Percentiles rank a stretch among this genome's conserved stretches.
phyloP scores from a whole-genome alignment of 805 yeast genomes.

The Wickerhamomyces tratensis region DNA sequence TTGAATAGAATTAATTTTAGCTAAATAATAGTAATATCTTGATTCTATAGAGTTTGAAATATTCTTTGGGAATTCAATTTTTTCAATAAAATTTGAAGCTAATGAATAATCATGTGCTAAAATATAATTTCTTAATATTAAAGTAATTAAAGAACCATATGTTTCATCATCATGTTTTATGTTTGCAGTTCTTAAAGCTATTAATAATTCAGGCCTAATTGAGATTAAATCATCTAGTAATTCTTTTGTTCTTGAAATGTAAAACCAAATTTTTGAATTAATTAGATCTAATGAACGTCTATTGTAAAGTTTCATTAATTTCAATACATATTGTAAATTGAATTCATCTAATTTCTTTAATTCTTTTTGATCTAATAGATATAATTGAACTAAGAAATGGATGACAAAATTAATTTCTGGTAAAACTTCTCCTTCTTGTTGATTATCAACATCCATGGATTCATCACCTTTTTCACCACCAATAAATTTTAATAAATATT shows the following conservation, averaged over 20 bases:
- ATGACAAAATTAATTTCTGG: conserved; percentile 79
- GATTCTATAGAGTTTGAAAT: conserved; percentile 86
- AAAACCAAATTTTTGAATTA: conserved; percentile 90
- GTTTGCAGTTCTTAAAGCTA: conserved; percentile 77
- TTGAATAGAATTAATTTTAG: conserved; percentile 87
- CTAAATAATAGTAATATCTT: conserved; percentile 82
- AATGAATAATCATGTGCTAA: conserved; percentile 72
- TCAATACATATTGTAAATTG: conserved; percentile 40
- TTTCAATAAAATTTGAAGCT: conserved; percentile 84
- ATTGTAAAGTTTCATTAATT: conserved; percentile 49
- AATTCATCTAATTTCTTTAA: conserved; percentile 40
- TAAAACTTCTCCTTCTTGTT: conserved; percentile 28
- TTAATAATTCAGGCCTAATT: conserved; percentile 63
- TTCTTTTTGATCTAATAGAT: conserved; percentile 54
- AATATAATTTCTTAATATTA: conserved; percentile 73
- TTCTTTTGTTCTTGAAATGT: conserved; percentile 73
- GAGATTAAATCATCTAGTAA: conserved; percentile 37
- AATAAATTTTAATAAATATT: conserved; percentile 30
- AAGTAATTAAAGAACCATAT: conserved; percentile 78
- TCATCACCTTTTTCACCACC: conserved; percentile 25
- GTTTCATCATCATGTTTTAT: conserved; percentile 91
- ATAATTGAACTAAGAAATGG: conserved; percentile 71
- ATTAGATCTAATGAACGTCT: conserved; percentile 79
- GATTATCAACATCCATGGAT: conserved; percentile 21
- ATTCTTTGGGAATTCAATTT: conserved; percentile 77